Conservation (phyloP, 306 rosid species). For the Notholithocarpus densiflorus region DNA sequence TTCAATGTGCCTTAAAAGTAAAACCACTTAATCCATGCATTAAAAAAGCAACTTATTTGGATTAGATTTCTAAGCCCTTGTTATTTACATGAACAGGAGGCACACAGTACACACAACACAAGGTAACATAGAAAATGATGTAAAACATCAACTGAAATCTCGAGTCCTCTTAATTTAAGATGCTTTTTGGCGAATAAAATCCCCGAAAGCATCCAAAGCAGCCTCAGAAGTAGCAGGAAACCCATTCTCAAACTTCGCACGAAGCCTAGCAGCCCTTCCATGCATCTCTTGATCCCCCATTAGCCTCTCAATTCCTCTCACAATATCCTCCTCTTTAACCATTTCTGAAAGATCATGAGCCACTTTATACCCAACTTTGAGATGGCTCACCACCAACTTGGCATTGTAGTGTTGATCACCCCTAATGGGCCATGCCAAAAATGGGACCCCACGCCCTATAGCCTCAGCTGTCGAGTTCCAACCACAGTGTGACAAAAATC, state of each 20-base stretch:
- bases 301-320: constrained; percentile 42
- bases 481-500: constrained; percentile 68
- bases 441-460: constrained; percentile 58
- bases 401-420: constrained; percentile 59
- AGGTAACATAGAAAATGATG: too few relatives aligned
- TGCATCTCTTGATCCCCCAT: constrained; percentile 40
- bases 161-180: neutral
- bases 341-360: constrained; percentile 24
- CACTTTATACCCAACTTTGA: constrained; percentile 46
- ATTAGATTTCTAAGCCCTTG: too few relatives aligned
- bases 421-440: constrained; percentile 62
- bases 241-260: constrained; percentile 41
- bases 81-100: too few relatives aligned
- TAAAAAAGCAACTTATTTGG: too few relatives aligned
- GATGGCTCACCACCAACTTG: constrained; percentile 40
- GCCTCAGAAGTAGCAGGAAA: constrained; percentile 45
- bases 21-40: too few relatives aligned
- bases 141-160: too few relatives aligned
- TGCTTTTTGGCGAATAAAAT: constrained; percentile 3
- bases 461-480: constrained; percentile 76
- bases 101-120: too few relatives aligned
- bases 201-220: constrained; percentile 48
- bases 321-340: constrained; percentile 33
- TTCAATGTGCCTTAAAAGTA: too few relatives aligned
- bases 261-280: constrained; percentile 23